Percentiles rank a stretch among this genome's conserved stretches.
Conservation (phyloP, 176 grass and related monocot genomes). For the Pharus latifolius region DNA sequence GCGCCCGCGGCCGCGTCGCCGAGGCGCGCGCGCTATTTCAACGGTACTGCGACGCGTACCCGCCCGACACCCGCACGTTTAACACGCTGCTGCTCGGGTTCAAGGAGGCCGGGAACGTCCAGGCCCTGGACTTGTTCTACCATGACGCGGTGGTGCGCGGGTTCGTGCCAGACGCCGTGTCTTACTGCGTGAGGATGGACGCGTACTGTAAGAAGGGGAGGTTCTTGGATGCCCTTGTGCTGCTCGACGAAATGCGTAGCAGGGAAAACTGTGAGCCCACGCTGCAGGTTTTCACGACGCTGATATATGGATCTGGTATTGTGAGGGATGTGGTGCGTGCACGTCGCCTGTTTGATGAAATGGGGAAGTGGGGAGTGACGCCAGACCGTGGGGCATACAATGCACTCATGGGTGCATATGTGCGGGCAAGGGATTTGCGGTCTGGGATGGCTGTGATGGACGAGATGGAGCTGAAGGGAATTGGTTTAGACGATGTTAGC, state of each 20-base stretch:
- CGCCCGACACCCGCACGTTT: slow-evolving; percentile 51
- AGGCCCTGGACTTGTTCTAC: slow-evolving; percentile 78
- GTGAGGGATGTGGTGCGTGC: slow-evolving; percentile 27
- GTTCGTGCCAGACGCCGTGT: slow-evolving; percentile 60
- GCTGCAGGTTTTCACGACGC: slow-evolving; percentile 54
- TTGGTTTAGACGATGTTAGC: slow-evolving; percentile 60
- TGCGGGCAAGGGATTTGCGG: slow-evolving; percentile 48
- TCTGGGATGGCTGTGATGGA: slow-evolving; percentile 49
- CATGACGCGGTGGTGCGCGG: slow-evolving; percentile 64
- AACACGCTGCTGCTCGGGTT: slow-evolving; percentile 84
- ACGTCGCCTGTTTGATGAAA: slow-evolving; percentile 61
- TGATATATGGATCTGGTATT: slow-evolving; percentile 73
- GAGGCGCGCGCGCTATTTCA: slow-evolving; percentile 69
- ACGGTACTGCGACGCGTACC: slow-evolving; percentile 39
- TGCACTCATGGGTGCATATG: slow-evolving; percentile 59
- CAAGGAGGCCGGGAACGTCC: slow-evolving; percentile 64
- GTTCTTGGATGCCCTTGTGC: slow-evolving; percentile 50
- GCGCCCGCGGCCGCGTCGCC: slow-evolving; percentile 35
- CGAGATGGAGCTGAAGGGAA: slow-evolving; percentile 55
- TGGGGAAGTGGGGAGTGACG: slow-evolving; percentile 38
- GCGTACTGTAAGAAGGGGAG: slow-evolving; percentile 63
- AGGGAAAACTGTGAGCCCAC: slow-evolving; percentile 50
- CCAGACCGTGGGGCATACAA: slow-evolving; percentile 60
- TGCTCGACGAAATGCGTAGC: slow-evolving; percentile 55
- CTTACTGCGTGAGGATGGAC: slow-evolving; percentile 72